Evolutionary conservation across 148 eudicot genomes (phyloP).

Genomic region (Mesembryanthemum crystallinum): DNA sequence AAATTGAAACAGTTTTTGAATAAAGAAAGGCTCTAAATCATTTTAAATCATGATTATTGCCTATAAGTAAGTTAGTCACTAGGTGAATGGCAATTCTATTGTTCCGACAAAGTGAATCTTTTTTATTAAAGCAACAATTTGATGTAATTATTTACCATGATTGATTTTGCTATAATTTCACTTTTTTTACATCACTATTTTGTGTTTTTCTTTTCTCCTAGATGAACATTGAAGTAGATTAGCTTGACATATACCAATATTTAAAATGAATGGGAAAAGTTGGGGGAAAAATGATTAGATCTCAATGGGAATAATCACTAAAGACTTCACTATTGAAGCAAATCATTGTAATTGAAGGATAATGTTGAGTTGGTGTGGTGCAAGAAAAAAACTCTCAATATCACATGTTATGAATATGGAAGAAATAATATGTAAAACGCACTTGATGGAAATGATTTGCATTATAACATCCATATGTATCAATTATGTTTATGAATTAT

Average conservation of each 20-base stretch:
- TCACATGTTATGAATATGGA: conserved; percentile 15
- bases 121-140: conserved; percentile 29
- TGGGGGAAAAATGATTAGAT: conserved; percentile 24
- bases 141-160: conserved; percentile 38
- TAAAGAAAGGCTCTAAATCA: conserved; percentile 11
- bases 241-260: not conserved
- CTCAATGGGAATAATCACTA: conserved; percentile 39
- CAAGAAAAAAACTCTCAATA: conserved; percentile 28
- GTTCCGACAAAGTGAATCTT: conserved; percentile 35
- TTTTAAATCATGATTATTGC: conserved; percentile 21
- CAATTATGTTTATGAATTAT: not conserved
- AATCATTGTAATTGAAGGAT: conserved; percentile 31
- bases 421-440: not conserved
- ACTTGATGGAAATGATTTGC: not conserved
- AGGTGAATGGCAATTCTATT: conserved; percentile 24
- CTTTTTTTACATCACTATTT: conserved; percentile 18
- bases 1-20: conserved; percentile 10
- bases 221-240: conserved; percentile 16
- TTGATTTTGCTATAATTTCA: conserved; percentile 25
- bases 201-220: conserved; percentile 26
- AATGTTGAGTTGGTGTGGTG: conserved; percentile 44
- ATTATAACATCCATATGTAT: not conserved
- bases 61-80: conserved; percentile 14
- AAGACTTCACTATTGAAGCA: conserved; percentile 33
- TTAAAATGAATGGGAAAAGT: conserved; percentile 15